phyloP scores from a whole-genome alignment of 2,329 filamentous ascomycete genomes.

The Scedosporium apiospermum region DNA sequence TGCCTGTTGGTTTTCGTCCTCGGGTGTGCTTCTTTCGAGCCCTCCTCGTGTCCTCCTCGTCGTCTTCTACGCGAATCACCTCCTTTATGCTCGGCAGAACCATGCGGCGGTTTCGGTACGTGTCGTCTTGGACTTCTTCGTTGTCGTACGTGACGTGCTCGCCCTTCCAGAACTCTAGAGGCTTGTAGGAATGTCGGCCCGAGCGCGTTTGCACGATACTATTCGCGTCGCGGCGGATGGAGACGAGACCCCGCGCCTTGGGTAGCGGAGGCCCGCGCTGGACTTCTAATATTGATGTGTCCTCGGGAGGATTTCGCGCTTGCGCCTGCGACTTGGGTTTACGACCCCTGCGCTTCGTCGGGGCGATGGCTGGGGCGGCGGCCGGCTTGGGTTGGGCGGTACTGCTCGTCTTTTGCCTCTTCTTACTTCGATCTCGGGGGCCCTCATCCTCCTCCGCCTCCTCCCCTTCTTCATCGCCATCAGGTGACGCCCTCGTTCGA shows the following conservation, averaged over 20 bases:
- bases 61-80: slow-evolving; percentile 64
- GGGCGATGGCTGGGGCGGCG: slow-evolving; percentile 6
- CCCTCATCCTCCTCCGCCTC: slow-evolving; percentile 7
- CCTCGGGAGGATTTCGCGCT: slow-evolving; percentile 26
- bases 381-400: slow-evolving; percentile 5
- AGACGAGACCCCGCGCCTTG: slow-evolving; percentile 44
- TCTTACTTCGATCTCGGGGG: slow-evolving; percentile 9
- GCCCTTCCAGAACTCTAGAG: slow-evolving; percentile 78
- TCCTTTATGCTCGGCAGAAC: slow-evolving; percentile 65
- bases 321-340: slow-evolving; percentile 15
- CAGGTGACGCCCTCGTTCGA: slow-evolving; percentile 12
- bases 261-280: slow-evolving; percentile 47
- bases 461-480: not conserved
- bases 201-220: slow-evolving; percentile 56
- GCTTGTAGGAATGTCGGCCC: slow-evolving; percentile 68
- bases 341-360: slow-evolving; percentile 6
- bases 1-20: slow-evolving; percentile 20
- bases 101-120: slow-evolving; percentile 34
- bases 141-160: slow-evolving; percentile 65
- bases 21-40: slow-evolving; percentile 10
- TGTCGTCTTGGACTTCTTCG: slow-evolving; percentile 40
- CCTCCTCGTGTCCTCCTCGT: slow-evolving; percentile 18
- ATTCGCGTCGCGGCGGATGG: slow-evolving; percentile 38
- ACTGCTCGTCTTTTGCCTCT: slow-evolving; percentile 4
- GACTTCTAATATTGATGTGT: slow-evolving; percentile 36